These are phyloP conservation scores for Aspergillus sp. DNA, from an alignment of 2,329 filamentous ascomycete species.

Conservation along the genomic window DNA sequence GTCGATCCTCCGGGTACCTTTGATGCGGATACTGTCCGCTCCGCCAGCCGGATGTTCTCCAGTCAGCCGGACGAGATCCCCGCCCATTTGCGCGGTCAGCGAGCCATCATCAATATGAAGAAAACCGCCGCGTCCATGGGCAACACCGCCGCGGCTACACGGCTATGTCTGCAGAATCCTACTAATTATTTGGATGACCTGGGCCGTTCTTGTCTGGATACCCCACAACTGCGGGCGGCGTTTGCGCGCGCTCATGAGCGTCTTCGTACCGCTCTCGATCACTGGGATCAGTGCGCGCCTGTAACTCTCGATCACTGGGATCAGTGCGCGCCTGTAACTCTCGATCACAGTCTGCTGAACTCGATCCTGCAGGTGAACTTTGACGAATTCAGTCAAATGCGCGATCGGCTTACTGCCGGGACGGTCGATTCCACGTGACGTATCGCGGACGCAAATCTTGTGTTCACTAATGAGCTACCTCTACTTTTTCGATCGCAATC, in stretches of 20 bases:
- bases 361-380: constrained; percentile 34
- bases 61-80: constrained; percentile 13
- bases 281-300: constrained; percentile 25
- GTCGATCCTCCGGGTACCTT: constrained; percentile 52
- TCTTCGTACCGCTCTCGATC: constrained; percentile 26
- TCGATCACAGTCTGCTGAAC: constrained; percentile 26
- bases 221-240: constrained; percentile 53
- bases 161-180: constrained; percentile 62
- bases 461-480: not conserved
- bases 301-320: constrained; percentile 24
- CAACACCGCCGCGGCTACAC: constrained; percentile 32
- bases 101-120: constrained; percentile 40
- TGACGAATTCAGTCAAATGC: constrained; percentile 19
- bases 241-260: constrained; percentile 37
- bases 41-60: constrained; percentile 16
- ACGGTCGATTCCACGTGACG: not conserved
- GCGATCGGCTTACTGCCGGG: not conserved
- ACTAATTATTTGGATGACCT: constrained; percentile 60
- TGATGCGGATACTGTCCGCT: constrained; percentile 21
- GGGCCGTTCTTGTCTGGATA: constrained; percentile 51
- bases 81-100: constrained; percentile 41
- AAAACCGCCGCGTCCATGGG: constrained; percentile 34
- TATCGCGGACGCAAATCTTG: not conserved
- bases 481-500: not conserved
- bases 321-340: not conserved